phyloP scores from a whole-genome alignment of 2,329 filamentous ascomycete genomes.

The Huntiella bhutanensis region DNA sequence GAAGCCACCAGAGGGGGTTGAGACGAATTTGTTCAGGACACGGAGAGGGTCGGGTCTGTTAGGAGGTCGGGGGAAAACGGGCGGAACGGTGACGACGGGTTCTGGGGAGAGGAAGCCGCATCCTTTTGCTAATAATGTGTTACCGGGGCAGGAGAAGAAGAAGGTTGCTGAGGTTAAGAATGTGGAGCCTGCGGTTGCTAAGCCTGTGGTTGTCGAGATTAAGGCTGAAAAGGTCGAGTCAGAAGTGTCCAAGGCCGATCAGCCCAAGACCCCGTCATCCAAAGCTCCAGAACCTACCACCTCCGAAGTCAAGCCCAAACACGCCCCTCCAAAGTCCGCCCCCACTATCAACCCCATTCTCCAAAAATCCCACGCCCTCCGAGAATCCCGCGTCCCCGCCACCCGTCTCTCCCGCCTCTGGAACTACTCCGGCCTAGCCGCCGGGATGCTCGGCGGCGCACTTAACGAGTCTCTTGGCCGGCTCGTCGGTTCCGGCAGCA shows the following conservation, averaged over 20 bases:
- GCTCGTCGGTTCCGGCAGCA: slow-evolving; percentile 45
- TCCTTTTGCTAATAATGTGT: slow-evolving; percentile 9
- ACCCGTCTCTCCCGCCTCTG: slow-evolving; percentile 73
- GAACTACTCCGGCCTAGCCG: slow-evolving; percentile 87
- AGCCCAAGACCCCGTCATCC: slow-evolving; percentile 18
- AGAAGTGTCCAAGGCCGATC: neutral
- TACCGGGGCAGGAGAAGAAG: slow-evolving; percentile 7
- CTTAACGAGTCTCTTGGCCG: slow-evolving; percentile 71
- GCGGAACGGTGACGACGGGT: neutral
- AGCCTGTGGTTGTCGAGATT: neutral
- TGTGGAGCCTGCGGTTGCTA: neutral
- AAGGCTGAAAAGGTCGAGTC: neutral
- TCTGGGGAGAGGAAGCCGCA: slow-evolving; percentile 6
- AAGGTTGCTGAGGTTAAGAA: slow-evolving; percentile 1
- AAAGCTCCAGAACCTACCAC: slow-evolving; percentile 16
- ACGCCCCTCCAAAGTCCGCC: neutral
- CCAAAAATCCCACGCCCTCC: slow-evolving; percentile 42
- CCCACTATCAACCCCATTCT: slow-evolving; percentile 12
- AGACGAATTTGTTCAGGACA: slow-evolving; percentile 10
- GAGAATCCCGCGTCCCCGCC: slow-evolving; percentile 79
- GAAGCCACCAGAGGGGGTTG: neutral
- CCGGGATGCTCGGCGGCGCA: slow-evolving; percentile 87
- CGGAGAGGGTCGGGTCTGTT: slow-evolving; percentile 5
- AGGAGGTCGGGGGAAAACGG: neutral
- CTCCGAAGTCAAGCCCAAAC: neutral